Evolutionary conservation across 306 rosid species (phyloP), one percentile per base, ranked within the genome.

Genomic region (Rosa lucieae): DNA sequence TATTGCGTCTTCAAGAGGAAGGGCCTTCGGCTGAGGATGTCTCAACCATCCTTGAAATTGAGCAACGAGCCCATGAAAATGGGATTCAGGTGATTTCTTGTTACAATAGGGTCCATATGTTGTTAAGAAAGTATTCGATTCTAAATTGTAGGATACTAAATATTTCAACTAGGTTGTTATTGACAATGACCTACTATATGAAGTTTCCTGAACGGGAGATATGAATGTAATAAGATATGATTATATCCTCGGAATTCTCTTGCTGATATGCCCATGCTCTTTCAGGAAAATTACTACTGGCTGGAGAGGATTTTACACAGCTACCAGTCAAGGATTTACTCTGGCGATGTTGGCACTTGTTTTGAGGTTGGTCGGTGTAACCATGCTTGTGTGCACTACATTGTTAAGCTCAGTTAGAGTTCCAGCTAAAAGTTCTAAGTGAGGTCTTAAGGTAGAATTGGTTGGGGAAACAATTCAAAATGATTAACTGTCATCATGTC

Each of bases 201-300:
- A 43, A 70, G 71, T 77, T 61, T 80, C n/a, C 15, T 72, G 86
- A 79, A 59, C 67, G 68, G 70, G 69, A 72, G 81, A 80, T 66
- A 20, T 73, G 79, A 84, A 77, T 73, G 77, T 72, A 68, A 21
- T 76, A 79, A 79, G 78, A 72, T 78, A 56, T 75, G 63, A 53
- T 61, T 71, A 63, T 49, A 35, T 39, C 69, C 75, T 74, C 43
- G 0, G 42, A 59, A 81, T 71, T 48, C 44, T 62, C 66, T 69
- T 77, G 80, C 89, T 78, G 80, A 82, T 84, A 80, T 80, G 72
- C 77, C 77, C 77, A 7, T 78, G 52, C 72, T 82, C 63, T 85
- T 84, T 86, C 92, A 95, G 99, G 98, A 95, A 85, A 95, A 92
- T 71, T 91, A 91, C 84, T 95, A 85, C 84, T 91, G 99, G 98